Evolutionary conservation across 1,284 basidiomycete genomes (phyloP).

Genomic region (Xerocomus subilludens): DNA sequence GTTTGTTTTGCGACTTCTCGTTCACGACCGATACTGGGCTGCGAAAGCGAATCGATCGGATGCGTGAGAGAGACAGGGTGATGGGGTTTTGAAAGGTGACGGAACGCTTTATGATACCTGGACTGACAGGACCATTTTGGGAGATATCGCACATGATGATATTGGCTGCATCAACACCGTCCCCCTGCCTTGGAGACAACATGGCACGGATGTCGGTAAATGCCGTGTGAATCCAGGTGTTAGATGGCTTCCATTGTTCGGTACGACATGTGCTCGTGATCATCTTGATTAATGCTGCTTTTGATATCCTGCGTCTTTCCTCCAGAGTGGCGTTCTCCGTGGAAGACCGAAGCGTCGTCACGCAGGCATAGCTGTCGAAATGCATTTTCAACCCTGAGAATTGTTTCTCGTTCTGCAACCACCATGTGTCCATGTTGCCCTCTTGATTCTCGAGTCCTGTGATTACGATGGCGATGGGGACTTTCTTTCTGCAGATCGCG

Average conservation of each 20-base stretch:
- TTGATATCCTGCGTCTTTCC: conserved; percentile 41
- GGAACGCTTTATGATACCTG: conserved; percentile 26
- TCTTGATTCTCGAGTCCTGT: conserved; percentile 51
- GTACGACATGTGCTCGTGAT: conserved; percentile 38
- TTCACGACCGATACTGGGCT: conserved; percentile 33
- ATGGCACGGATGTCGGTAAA: conserved; percentile 40
- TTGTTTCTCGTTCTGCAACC: conserved; percentile 42
- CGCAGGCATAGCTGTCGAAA: conserved; percentile 47
- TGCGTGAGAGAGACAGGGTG: conserved; percentile 20
- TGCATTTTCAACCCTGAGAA: conserved; percentile 41
- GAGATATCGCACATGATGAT: conserved; percentile 46
- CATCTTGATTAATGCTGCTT: conserved; percentile 29
- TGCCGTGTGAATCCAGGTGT: conserved; percentile 38
- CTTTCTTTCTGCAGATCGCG: conserved; percentile 48
- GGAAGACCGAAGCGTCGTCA: conserved; percentile 42
- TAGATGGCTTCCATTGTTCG: conserved; percentile 40
- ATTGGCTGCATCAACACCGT: conserved; percentile 23
- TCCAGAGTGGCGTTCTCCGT: conserved; percentile 31
- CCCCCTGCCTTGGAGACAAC: conserved; percentile 33
- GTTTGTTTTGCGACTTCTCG: conserved; percentile 18
- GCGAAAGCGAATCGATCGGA: conserved; percentile 30
- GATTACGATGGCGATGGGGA: conserved; percentile 47
- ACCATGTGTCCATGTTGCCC: conserved; percentile 44
- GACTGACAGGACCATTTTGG: conserved; percentile 1
- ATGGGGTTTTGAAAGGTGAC: conserved; percentile 38